Evolutionary conservation across 441 rosid genomes (phyloP), one percentile per base, ranked within the genome.

Genomic region (Breynia disticha): DNA sequence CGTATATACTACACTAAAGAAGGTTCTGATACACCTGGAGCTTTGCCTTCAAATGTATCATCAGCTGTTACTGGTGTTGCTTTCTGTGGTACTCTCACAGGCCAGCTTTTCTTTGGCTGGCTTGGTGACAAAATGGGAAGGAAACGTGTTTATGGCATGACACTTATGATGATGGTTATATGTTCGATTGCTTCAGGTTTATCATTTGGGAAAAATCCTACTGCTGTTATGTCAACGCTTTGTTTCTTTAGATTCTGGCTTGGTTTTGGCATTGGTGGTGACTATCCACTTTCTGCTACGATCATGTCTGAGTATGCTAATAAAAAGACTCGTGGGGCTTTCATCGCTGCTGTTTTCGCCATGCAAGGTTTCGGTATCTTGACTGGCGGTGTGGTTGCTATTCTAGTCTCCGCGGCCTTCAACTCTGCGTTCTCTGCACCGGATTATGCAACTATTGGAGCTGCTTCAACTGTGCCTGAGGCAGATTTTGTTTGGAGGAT

Each of bases 231-330:
- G 72, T 38, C 83, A 10, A 77, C 90, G 2, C 79, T 86, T 16
- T 80, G 90, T 61, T 86, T 86, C 73, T 86, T 86, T 63, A 76
- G 90, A 15, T 83, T 86, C 71, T 86, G 95, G 95, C 90, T 86
- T 7, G 90, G 90, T 16, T 83, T 83, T 22, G 90, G 90, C 35
- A 83, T 85, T 13, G 90, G 95, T 6, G 90, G 95, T 35, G 95
- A 85, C 48, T 80, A 82, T 69, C 95, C 90, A 2, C 81, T 83
- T 47, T 86, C 90, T 1, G 95, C 95, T 13, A 83, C 90, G 4
- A 86, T 86, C 63, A 83, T 80, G 95, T 86, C 95, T 0, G 95
- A 83, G 58, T 83, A 83, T 57, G 80, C 87, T 15, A 77, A 83
- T 50, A 80, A 82, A 72, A 84, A 82, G 67, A 84, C 93, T 16